These are phyloP conservation scores for Lyophyllum shimeji DNA, from an alignment of 768 basidiomycete genomes.

Conservation along the genomic window DNA sequence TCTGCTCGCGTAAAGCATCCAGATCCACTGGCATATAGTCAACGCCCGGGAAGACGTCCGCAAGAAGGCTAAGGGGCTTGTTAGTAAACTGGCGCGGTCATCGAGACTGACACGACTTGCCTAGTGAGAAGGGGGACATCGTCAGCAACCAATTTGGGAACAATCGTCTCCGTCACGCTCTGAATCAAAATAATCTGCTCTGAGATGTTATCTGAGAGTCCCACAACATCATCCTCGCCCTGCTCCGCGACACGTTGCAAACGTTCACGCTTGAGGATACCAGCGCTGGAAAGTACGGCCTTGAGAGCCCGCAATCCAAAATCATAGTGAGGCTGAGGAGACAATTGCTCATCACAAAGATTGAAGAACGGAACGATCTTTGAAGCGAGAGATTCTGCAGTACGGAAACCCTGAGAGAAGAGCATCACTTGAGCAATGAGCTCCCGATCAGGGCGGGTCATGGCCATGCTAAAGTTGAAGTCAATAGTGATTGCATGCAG, in stretches of 20 bases:
- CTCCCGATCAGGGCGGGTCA: constrained; percentile 98
- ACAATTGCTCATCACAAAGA: constrained; percentile 95
- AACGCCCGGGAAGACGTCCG: constrained; percentile 97
- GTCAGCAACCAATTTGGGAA: constrained; percentile 95
- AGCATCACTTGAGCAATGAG: constrained; percentile 99
- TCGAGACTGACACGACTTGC: constrained; percentile 40
- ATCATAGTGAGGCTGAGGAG: constrained; percentile 97
- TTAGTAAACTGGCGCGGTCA: neutral
- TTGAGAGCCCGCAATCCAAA: constrained; percentile 98
- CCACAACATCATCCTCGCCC: constrained; percentile 40
- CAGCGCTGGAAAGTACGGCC: constrained; percentile 93
- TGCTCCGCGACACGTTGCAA: constrained; percentile 52
- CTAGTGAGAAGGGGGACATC: constrained; percentile 94
- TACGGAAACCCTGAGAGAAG: constrained; percentile 98
- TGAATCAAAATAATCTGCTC: constrained; percentile 98
- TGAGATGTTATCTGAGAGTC: constrained; percentile 69
- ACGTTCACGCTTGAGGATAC: constrained; percentile 94
- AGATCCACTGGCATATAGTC: constrained; percentile 89
- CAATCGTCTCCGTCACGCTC: constrained; percentile 97
- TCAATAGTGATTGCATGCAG: constrained; percentile 11
- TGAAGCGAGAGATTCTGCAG: constrained; percentile 94
- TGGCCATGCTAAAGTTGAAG: constrained; percentile 75
- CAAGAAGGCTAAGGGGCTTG: constrained; percentile 64
- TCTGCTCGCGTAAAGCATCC: constrained; percentile 80
- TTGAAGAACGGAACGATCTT: constrained; percentile 99